Conservation (phyloP, 306 rosid genomes). For the Vigna reflexopilosa region DNA sequence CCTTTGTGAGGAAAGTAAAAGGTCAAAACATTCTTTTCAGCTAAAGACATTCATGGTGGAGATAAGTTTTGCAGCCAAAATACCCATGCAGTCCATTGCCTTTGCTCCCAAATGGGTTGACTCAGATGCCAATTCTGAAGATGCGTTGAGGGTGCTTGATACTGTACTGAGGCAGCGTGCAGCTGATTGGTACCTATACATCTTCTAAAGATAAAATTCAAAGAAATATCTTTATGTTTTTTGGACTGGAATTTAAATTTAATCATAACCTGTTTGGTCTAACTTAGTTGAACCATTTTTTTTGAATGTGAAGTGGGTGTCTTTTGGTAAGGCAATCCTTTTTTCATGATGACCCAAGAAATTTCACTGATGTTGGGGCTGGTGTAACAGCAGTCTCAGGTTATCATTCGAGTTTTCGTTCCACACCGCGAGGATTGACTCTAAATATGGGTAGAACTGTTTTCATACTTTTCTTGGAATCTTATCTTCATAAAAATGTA, state of each 20-base stretch:
- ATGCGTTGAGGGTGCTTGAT: slow-evolving; percentile 85
- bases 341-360: slow-evolving; percentile 72
- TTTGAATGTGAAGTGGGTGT: slow-evolving; percentile 73
- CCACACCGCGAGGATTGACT: slow-evolving; percentile 70
- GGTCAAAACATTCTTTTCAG: slow-evolving; percentile 60
- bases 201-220: slow-evolving; percentile 34
- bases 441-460: slow-evolving; percentile 80
- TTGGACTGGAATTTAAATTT: slow-evolving; percentile 36
- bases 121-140: slow-evolving; percentile 58
- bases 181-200: slow-evolving; percentile 62
- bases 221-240: slow-evolving; percentile 28
- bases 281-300: slow-evolving; percentile 39
- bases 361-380: slow-evolving; percentile 80
- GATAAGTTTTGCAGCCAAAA: slow-evolving; percentile 64
- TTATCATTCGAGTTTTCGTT: slow-evolving; percentile 85
- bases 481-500: slow-evolving; percentile 21
- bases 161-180: slow-evolving; percentile 81
- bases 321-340: slow-evolving; percentile 90
- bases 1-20: slow-evolving; percentile 53
- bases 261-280: slow-evolving; percentile 22
- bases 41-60: slow-evolving; percentile 69
- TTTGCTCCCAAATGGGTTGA: slow-evolving; percentile 62
- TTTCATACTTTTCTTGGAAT: slow-evolving; percentile 30
- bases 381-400: slow-evolving; percentile 78
- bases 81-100: slow-evolving; percentile 67